A percentile compares a stretch with the other conserved stretches of the same genome.
These are phyloP conservation scores for Thalassiosira sp. DNA, from an alignment of 352 stramenopile genomes.

Conservation along the genomic window DNA sequence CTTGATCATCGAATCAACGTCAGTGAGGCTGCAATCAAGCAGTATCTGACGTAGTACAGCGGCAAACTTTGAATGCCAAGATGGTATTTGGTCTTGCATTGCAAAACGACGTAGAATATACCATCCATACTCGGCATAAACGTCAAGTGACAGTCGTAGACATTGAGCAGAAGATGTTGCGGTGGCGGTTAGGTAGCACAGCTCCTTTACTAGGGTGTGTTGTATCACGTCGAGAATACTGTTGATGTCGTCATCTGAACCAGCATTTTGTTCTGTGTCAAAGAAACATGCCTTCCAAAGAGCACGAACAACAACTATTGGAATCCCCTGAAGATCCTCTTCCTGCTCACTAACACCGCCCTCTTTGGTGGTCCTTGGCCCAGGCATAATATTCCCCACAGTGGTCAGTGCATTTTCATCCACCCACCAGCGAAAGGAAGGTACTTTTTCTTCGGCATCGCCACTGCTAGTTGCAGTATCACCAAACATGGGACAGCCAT, in stretches of 20 bases:
- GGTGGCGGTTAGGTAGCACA: constrained; percentile 36
- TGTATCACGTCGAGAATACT: constrained; percentile 39
- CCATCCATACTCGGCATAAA: constrained; percentile 51
- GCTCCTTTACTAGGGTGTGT: constrained; percentile 42
- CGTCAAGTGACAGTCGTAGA: constrained; percentile 38
- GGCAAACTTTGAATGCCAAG: constrained; percentile 54
- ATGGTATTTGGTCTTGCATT: constrained; percentile 32
- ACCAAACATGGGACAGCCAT: constrained; percentile 16
- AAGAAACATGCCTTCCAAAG: constrained; percentile 54
- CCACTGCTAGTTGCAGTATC: background rate
- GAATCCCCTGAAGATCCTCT: constrained; percentile 31
- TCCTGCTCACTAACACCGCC: constrained; percentile 1
- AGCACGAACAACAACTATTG: constrained; percentile 35
- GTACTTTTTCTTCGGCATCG: constrained; percentile 2
- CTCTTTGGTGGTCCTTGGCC: background rate
- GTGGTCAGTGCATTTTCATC: constrained; percentile 32
- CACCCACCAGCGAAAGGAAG: constrained; percentile 38
- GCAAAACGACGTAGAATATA: constrained; percentile 46
- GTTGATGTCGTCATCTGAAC: constrained; percentile 17
- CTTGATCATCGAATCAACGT: constrained; percentile 36
- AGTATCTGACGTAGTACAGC: constrained; percentile 25
- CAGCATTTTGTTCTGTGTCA: constrained; percentile 10
- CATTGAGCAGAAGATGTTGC: constrained; percentile 31
- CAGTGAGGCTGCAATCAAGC: constrained; percentile 25
- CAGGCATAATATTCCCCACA: background rate